These are phyloP conservation scores for Aureobasidium namibiae DNA, from an alignment of 2,329 filamentous ascomycete species.

Conservation along the genomic window DNA sequence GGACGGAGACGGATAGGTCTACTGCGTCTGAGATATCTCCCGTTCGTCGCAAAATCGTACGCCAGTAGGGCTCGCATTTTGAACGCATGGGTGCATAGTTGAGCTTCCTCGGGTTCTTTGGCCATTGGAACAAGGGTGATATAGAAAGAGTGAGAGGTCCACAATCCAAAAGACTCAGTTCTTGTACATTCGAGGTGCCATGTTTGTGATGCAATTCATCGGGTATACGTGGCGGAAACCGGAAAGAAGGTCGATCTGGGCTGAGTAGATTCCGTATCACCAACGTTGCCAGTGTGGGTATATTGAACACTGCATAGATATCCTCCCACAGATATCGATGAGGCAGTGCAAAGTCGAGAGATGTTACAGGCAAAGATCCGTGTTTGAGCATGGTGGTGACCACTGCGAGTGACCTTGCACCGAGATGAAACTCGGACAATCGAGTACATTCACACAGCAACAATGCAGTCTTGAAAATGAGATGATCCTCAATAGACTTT, in stretches of 20 bases:
- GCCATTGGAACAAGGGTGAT: not conserved
- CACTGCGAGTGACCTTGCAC: not conserved
- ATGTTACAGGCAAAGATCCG: not conserved
- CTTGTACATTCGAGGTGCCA: not conserved
- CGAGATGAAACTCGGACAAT: not conserved
- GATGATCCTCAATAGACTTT: not conserved
- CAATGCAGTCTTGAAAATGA: not conserved
- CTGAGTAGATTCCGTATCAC: not conserved
- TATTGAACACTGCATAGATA: not conserved
- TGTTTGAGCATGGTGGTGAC: not conserved
- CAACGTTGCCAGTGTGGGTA: not conserved
- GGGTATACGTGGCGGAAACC: not conserved
- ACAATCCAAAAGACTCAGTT: not conserved
- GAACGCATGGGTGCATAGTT: not conserved
- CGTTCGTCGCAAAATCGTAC: not conserved
- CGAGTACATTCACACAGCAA: not conserved
- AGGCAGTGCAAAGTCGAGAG: not conserved
- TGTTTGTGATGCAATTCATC: not conserved
- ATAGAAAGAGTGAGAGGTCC: not conserved
- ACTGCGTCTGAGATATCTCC: conserved; percentile 1
- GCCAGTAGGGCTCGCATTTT: conserved; percentile 3
- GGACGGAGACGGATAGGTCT: not conserved
- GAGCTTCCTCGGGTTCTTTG: not conserved
- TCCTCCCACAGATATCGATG: not conserved
- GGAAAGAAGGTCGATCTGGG: not conserved